These are phyloP conservation scores for Colletotrichum salicis DNA, from an alignment of 2,329 filamentous ascomycete species.

Conservation along the genomic window DNA sequence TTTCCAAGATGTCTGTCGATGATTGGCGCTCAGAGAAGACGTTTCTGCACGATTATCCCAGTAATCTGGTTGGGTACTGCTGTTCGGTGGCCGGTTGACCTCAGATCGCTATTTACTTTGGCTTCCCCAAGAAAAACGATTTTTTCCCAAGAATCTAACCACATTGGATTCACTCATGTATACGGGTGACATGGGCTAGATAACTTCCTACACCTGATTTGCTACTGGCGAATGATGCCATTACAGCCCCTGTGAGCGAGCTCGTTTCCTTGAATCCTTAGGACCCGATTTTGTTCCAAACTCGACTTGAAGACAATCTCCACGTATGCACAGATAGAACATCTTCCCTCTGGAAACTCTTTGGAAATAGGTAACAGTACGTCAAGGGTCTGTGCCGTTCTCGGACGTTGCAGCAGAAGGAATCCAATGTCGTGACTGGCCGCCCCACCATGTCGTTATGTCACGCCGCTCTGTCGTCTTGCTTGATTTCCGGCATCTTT, in stretches of 20 bases:
- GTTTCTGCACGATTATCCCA: background rate
- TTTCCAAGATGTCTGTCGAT: constrained; percentile 1
- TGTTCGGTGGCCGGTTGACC: background rate
- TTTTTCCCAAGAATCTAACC: constrained; percentile 17
- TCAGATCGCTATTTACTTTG: constrained; percentile 24
- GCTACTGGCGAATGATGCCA: constrained; percentile 5
- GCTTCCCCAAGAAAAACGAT: constrained; percentile 9
- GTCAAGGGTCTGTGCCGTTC: background rate
- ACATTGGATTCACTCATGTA: background rate
- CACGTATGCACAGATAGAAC: too few relatives aligned
- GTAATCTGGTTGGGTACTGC: background rate
- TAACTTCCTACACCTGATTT: background rate
- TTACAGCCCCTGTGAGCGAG: background rate
- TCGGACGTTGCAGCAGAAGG: background rate
- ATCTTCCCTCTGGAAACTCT: too few relatives aligned
- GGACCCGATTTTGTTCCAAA: background rate
- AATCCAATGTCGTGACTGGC: constrained; percentile 16
- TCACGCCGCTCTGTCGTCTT: constrained; percentile 27
- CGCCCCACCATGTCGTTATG: constrained; percentile 31
- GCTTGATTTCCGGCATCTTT: constrained; percentile 1
- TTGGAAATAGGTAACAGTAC: background rate
- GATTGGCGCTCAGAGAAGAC: background rate
- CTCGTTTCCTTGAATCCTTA: background rate
- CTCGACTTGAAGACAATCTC: background rate
- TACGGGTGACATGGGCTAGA: background rate